Percentiles rank a stretch among this genome's conserved stretches.
Conservation (phyloP, 768 basidiomycete species). For the Lactarius deliciosus region DNA sequence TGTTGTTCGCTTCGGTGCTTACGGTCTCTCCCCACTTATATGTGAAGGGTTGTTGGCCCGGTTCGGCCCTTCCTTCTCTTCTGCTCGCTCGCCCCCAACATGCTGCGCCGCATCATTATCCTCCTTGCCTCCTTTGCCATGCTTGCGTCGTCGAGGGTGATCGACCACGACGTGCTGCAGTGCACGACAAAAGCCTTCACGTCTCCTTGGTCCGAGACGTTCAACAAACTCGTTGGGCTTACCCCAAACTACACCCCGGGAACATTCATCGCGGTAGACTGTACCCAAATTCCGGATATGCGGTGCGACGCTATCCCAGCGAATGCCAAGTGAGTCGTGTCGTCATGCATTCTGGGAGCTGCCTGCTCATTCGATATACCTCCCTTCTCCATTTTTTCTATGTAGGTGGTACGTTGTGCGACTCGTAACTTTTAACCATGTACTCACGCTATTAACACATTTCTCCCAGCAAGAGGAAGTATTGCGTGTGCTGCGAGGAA, state of each 20-base stretch:
- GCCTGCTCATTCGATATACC: background rate
- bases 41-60: background rate
- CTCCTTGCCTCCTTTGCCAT: background rate
- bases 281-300: slow-evolving; percentile 16
- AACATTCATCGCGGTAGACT: slow-evolving; percentile 24
- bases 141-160: slow-evolving; percentile 8
- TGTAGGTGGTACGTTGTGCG: slow-evolving; percentile 18
- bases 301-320: slow-evolving; percentile 18
- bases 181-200: slow-evolving; percentile 27
- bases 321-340: slow-evolving; percentile 11
- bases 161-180: slow-evolving; percentile 23
- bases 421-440: background rate
- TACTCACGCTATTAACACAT: background rate
- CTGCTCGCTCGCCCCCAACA: background rate
- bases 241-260: slow-evolving; percentile 19
- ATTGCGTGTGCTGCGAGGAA: slow-evolving; percentile 26
- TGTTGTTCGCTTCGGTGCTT: slow-evolving; percentile 13
- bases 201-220: slow-evolving; percentile 20
- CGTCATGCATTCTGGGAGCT: background rate
- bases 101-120: slow-evolving; percentile 1
- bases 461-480: slow-evolving; percentile 17
- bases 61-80: background rate
- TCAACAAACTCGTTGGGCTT: slow-evolving; percentile 21
- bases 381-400: background rate
- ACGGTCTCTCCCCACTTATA: background rate